phyloP scores from a whole-genome alignment of 163 green algal genomes.

The Scenedesmus sp. region DNA sequence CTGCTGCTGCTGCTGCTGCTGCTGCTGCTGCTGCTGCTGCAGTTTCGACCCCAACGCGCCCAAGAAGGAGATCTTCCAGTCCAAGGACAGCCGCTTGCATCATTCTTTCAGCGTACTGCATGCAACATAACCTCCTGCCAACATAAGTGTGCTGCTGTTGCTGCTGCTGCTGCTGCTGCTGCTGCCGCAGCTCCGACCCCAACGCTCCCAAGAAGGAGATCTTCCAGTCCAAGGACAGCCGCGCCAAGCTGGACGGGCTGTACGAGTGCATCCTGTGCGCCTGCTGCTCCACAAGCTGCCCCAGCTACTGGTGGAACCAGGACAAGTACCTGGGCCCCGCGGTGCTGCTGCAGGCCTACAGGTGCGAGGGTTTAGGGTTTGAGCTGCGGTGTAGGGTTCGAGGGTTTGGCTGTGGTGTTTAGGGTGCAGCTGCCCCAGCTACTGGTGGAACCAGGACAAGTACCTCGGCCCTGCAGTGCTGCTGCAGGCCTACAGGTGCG shows the following conservation, averaged over 20 bases:
- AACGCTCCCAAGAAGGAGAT: constrained; percentile 76
- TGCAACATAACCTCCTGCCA: not conserved
- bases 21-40: no score
- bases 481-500: not conserved
- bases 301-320: constrained; percentile 93
- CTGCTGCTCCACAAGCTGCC: constrained; percentile 81
- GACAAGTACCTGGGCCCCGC: constrained; percentile 99
- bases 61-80: constrained; percentile 88
- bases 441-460: constrained; percentile 98
- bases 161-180: constrained; percentile 1
- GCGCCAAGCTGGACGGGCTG: constrained; percentile 96
- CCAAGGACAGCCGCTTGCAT: constrained; percentile 79
- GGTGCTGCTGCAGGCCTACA: constrained; percentile 95
- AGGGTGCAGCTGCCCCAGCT: constrained; percentile 75
- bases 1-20: no score
- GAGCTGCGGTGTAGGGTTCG: not conserved
- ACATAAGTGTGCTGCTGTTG: not conserved
- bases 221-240: constrained; percentile 91
- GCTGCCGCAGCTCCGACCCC: constrained; percentile 12
- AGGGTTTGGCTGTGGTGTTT: not conserved
- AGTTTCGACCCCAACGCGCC: no score
- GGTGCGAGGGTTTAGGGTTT: constrained; percentile 59
- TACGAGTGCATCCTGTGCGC: constrained; percentile 89
- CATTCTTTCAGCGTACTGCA: no score
- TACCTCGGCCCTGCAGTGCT: constrained; percentile 82